A percentile compares a stretch with the other conserved stretches of the same genome.
phyloP scores from a whole-genome alignment of 345 rosid genomes.

The Gossypium arboreum region DNA sequence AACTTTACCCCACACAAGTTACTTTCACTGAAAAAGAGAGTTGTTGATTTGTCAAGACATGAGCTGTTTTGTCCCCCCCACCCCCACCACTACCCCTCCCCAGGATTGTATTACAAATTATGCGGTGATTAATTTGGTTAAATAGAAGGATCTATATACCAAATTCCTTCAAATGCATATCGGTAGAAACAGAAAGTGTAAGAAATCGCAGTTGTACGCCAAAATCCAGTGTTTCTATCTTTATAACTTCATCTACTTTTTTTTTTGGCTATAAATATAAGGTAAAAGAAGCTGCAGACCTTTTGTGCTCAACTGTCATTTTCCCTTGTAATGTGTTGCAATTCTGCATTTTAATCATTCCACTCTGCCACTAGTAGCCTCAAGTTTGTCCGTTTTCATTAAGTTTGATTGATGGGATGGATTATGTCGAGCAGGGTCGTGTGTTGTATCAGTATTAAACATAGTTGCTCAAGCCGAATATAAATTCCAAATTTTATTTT shows the following conservation, averaged over 20 bases:
- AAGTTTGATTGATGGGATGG: too few species aligned
- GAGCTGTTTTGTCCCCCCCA: neutral
- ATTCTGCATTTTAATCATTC: too few species aligned
- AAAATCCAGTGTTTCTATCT: neutral
- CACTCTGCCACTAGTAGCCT: too few species aligned
- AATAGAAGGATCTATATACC: neutral
- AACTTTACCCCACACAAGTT: too few species aligned
- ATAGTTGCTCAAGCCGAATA: too few species aligned
- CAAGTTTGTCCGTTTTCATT: too few species aligned
- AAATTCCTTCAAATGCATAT: neutral
- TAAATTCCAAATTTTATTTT: too few species aligned
- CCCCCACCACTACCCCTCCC: too few species aligned
- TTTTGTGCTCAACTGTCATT: neutral
- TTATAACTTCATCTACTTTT: neutral
- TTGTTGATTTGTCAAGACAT: constrained; percentile 1
- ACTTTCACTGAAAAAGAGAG: neutral
- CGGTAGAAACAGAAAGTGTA: neutral
- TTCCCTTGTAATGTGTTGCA: neutral
- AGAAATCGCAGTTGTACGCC: neutral
- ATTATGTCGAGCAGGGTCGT: too few species aligned
- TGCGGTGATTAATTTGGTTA: neutral
- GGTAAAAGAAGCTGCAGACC: neutral
- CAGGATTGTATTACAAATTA: neutral
- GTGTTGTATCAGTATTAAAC: too few species aligned
- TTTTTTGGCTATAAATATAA: neutral